phyloP scores from a whole-genome alignment of 495 filamentous ascomycete genomes.

The Glarea lozoyensis region DNA sequence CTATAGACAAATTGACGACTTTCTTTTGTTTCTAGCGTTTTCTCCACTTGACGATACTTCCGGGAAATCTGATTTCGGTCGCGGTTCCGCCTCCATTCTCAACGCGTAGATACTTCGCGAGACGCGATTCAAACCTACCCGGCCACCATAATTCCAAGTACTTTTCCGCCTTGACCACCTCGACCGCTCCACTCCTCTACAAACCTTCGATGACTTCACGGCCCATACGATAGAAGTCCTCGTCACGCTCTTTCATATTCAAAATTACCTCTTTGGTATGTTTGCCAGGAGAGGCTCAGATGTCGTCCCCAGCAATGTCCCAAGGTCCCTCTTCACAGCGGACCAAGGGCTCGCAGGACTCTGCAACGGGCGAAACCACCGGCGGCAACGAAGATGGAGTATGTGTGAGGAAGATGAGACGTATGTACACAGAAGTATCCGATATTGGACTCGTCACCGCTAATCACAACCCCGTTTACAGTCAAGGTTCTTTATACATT shows the following conservation, averaged over 20 bases:
- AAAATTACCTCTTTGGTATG: conserved; percentile 8
- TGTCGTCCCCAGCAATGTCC: conserved; percentile 16
- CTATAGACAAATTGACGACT: too few species aligned
- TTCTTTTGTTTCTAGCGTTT: background rate
- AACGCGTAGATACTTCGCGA: conserved; percentile 4
- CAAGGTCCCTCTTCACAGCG: conserved; percentile 2
- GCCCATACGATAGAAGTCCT: conserved; percentile 5
- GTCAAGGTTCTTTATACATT: conserved; percentile 98
- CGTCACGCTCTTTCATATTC: conserved; percentile 5
- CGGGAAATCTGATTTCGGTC: background rate
- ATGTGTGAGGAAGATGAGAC: conserved; percentile 40
- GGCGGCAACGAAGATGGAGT: conserved; percentile 31
- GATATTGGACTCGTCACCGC: background rate
- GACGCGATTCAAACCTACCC: conserved; percentile 3
- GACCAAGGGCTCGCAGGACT: conserved; percentile 2
- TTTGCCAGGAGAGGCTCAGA: conserved; percentile 10
- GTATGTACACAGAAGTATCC: conserved; percentile 25
- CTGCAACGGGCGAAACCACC: background rate
- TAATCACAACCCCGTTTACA: conserved; percentile 26
- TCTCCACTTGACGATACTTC: background rate
- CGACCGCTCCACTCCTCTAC: background rate
- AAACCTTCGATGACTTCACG: conserved; percentile 12
- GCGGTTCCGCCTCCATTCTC: background rate
- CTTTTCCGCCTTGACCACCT: background rate
- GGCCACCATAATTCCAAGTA: conserved; percentile 13